A percentile compares a stretch with the other conserved stretches of the same genome.
These are phyloP conservation scores for Cytospora piceae DNA, from an alignment of 2,329 filamentous ascomycete genomes.

Conservation along the genomic window DNA sequence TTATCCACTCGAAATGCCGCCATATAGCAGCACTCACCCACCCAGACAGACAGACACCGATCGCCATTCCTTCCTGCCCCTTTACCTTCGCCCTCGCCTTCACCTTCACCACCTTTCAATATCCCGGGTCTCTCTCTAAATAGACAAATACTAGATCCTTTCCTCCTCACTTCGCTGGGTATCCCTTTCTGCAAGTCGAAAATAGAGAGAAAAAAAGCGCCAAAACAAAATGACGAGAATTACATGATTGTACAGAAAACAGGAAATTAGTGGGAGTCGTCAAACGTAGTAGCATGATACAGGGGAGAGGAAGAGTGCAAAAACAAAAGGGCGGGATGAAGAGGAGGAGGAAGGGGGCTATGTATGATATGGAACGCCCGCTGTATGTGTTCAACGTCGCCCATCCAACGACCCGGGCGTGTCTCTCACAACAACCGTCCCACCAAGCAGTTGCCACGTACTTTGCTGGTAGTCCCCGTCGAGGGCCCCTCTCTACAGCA, in stretches of 20 bases:
- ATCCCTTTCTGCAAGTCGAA: constrained; percentile 27
- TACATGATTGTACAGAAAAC: constrained; percentile 30
- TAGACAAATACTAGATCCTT: neutral
- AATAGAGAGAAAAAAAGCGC: constrained; percentile 26
- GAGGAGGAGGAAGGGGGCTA: neutral
- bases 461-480: too few relatives aligned
- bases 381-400: neutral
- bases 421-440: too few relatives aligned
- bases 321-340: constrained; percentile 12
- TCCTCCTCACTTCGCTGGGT: constrained; percentile 28
- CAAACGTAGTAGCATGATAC: constrained; percentile 29
- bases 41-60: neutral
- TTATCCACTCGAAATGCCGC: neutral
- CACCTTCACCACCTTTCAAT: neutral
- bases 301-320: constrained; percentile 13
- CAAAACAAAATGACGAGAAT: constrained; percentile 25
- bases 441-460: too few relatives aligned
- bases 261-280: constrained; percentile 21
- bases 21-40: neutral
- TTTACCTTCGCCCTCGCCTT: neutral
- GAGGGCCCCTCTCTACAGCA: neutral
- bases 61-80: neutral
- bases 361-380: neutral
- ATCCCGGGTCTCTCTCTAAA: neutral
- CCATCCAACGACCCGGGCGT: too few relatives aligned